phyloP scores from a whole-genome alignment of 2,329 filamentous ascomycete species.

The Botryotinia globosa region DNA sequence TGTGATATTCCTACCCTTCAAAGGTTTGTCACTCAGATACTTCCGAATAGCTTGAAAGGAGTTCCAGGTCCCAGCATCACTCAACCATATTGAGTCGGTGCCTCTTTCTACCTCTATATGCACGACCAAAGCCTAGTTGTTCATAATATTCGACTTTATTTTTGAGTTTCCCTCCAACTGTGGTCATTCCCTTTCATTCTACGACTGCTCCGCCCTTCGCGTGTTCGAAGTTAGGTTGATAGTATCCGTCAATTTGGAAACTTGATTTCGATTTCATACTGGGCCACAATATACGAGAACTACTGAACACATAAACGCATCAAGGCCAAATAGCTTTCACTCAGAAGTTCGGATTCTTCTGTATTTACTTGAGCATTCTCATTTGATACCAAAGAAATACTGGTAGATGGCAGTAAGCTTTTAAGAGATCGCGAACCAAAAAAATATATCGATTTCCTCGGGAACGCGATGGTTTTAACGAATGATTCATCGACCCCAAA shows the following conservation, averaged over 20 bases:
- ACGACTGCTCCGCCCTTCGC: not conserved
- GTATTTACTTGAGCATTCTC: not conserved
- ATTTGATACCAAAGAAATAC: not conserved
- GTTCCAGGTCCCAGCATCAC: not conserved
- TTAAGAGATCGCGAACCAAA: not conserved
- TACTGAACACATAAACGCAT: not conserved
- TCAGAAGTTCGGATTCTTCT: not conserved
- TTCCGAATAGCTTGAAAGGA: not conserved
- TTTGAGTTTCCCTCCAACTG: not conserved
- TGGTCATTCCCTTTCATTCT: not conserved
- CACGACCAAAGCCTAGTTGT: not conserved
- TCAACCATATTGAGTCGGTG: not conserved
- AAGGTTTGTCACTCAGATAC: not conserved
- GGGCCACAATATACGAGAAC: not conserved
- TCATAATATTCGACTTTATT: not conserved
- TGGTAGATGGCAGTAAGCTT: not conserved
- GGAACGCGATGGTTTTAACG: not conserved
- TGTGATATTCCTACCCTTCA: not conserved
- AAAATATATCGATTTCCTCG: not conserved
- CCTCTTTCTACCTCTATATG: not conserved
- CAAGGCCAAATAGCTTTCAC: not conserved
- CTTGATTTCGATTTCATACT: not conserved
- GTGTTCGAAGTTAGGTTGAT: not conserved
- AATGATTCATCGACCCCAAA: not conserved
- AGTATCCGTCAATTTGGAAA: not conserved